Conservation (phyloP, 1,284 basidiomycete genomes). For the Heterobasidion occidentale region DNA sequence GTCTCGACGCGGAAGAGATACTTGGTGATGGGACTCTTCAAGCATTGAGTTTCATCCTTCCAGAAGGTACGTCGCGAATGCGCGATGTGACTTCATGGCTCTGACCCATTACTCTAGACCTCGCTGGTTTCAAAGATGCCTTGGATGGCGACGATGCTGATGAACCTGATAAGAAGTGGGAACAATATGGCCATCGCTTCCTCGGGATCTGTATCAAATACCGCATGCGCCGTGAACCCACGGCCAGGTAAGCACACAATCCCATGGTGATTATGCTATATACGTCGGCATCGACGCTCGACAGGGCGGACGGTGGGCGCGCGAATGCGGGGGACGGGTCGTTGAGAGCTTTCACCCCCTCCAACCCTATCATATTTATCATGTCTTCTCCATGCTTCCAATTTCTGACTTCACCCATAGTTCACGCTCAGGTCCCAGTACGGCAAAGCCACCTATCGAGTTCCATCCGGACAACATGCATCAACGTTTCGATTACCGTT, state of each 20-base stretch:
- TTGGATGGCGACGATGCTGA: not conserved
- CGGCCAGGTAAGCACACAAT: not conserved
- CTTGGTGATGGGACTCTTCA: slow-evolving; percentile 11
- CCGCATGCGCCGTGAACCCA: not conserved
- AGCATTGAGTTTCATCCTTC: slow-evolving; percentile 9
- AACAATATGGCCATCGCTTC: not conserved
- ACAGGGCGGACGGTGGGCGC: too few relatives aligned
- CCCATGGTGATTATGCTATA: not conserved
- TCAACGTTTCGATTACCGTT: not conserved
- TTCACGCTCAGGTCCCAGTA: not conserved
- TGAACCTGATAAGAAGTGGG: not conserved
- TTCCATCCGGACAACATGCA: not conserved
- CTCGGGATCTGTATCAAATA: slow-evolving; percentile 4
- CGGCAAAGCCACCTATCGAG: not conserved
- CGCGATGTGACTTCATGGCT: not conserved
- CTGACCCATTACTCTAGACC: not conserved
- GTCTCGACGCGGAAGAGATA: slow-evolving; percentile 1
- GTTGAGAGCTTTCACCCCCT: not conserved
- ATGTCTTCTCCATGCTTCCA: not conserved
- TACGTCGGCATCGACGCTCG: too few relatives aligned
- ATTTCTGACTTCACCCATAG: too few relatives aligned
- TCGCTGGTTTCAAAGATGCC: slow-evolving; percentile 2
- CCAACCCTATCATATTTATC: not conserved
- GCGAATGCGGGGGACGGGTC: too few relatives aligned
- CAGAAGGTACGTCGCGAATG: slow-evolving; percentile 10